phyloP scores from a whole-genome alignment of 2,329 filamentous ascomycete genomes.

The Aspergillus caelatus region DNA sequence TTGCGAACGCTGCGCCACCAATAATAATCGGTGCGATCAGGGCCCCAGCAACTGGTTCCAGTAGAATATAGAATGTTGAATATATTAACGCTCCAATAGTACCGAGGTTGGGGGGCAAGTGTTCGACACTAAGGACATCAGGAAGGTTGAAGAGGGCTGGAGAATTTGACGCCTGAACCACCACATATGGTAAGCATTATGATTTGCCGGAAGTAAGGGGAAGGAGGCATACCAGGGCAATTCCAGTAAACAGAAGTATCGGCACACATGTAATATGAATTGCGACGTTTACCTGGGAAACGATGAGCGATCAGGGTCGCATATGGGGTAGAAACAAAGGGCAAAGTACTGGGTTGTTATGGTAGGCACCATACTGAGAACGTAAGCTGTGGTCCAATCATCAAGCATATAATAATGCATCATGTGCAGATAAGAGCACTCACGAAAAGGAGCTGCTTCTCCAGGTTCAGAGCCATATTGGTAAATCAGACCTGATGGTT shows the following conservation, averaged over 20 bases:
- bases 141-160: slow-evolving; percentile 57
- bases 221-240: slow-evolving; percentile 57
- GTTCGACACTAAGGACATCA: slow-evolving; percentile 55
- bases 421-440: slow-evolving; percentile 34
- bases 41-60: slow-evolving; percentile 90
- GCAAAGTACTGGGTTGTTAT: slow-evolving; percentile 61
- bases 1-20: slow-evolving; percentile 71
- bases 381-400: slow-evolving; percentile 25
- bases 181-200: neutral
- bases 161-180: slow-evolving; percentile 58
- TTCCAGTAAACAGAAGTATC: slow-evolving; percentile 60
- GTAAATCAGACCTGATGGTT: neutral
- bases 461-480: slow-evolving; percentile 59
- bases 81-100: slow-evolving; percentile 65
- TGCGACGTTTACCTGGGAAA: slow-evolving; percentile 61
- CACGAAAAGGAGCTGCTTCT: slow-evolving; percentile 69
- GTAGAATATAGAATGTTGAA: slow-evolving; percentile 79
- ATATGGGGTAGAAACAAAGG: slow-evolving; percentile 13
- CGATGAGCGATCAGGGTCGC: slow-evolving; percentile 22
- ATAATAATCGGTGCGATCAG: slow-evolving; percentile 76
- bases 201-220: slow-evolving; percentile 6
- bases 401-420: neutral
- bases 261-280: slow-evolving; percentile 69
- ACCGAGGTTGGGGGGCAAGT: slow-evolving; percentile 63
- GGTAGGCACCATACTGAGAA: slow-evolving; percentile 66